Conservation (phyloP, 2,329 filamentous ascomycete genomes). For the Nigrograna mackinnonii region DNA sequence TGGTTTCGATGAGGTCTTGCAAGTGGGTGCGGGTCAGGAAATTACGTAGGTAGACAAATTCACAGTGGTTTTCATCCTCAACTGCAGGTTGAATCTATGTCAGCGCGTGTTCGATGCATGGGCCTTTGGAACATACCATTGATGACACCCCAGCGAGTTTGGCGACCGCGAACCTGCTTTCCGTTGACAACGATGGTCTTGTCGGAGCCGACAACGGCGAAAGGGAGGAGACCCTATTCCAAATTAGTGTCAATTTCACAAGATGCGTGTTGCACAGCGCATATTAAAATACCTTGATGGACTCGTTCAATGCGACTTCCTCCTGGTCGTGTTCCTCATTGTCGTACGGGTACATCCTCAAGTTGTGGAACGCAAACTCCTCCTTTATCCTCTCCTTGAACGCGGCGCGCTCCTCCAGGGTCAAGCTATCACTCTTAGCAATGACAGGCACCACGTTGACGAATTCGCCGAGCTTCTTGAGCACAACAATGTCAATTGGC, state of each 20-base stretch:
- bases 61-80: constrained; percentile 98
- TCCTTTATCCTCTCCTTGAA: constrained; percentile 99
- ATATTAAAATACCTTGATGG: constrained; percentile 79
- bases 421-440: constrained; percentile 96
- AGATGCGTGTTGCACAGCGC: neutral
- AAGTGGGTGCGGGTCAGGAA: constrained; percentile 98
- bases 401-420: constrained; percentile 88
- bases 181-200: constrained; percentile 97
- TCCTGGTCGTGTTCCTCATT: constrained; percentile 98
- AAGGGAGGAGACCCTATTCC: constrained; percentile 83
- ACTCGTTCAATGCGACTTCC: constrained; percentile 88
- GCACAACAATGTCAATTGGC: constrained; percentile 98
- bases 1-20: constrained; percentile 98
- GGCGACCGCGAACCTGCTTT: constrained; percentile 94
- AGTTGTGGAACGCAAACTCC: constrained; percentile 99
- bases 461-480: constrained; percentile 99
- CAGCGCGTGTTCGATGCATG: constrained; percentile 7
- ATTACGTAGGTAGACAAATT: constrained; percentile 97
- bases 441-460: constrained; percentile 99
- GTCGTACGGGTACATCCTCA: constrained; percentile 99
- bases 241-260: constrained; percentile 36
- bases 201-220: constrained; percentile 96
- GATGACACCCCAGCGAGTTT: constrained; percentile 99
- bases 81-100: constrained; percentile 56
- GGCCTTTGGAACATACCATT: constrained; percentile 55